A percentile compares a stretch with the other conserved stretches of the same genome.
These are phyloP conservation scores for Colletotrichum agaves DNA, from an alignment of 2,329 filamentous ascomycete genomes.

Conservation along the genomic window DNA sequence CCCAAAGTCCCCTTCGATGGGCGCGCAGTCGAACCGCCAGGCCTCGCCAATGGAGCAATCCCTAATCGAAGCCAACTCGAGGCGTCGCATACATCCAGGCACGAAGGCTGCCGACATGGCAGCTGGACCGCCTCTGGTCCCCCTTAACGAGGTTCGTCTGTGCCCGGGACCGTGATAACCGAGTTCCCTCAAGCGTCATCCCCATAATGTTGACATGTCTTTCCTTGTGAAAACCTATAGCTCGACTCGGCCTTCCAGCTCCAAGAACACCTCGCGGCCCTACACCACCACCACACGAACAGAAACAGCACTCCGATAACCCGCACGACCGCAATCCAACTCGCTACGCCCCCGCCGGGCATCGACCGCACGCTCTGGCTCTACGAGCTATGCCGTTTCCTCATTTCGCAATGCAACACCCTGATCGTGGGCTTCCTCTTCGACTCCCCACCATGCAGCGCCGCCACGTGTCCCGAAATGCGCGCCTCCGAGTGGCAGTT, in stretches of 20 bases:
- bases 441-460: conserved; percentile 88
- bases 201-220: background rate
- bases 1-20: conserved; percentile 77
- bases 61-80: conserved; percentile 77
- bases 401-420: conserved; percentile 93
- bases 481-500: conserved; percentile 99
- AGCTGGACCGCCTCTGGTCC: conserved; percentile 87
- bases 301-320: conserved; percentile 77
- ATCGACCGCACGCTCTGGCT: conserved; percentile 93
- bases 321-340: conserved; percentile 76
- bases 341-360: conserved; percentile 82
- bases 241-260: conserved; percentile 98
- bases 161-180: conserved; percentile 28
- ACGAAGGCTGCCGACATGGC: conserved; percentile 95
- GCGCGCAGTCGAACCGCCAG: conserved; percentile 63
- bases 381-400: conserved; percentile 96
- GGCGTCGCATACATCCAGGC: conserved; percentile 88
- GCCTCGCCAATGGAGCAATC: conserved; percentile 71
- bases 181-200: background rate
- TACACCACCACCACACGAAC: conserved; percentile 83
- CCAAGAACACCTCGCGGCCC: conserved; percentile 94
- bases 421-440: conserved; percentile 93
- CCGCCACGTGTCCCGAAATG: conserved; percentile 95
- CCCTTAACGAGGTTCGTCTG: conserved; percentile 78
- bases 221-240: conserved; percentile 56